Evolutionary conservation across 2,329 filamentous ascomycete genomes (phyloP), one percentile per base, ranked within the genome.

Genomic region (Raffaelea ambrosiae): DNA sequence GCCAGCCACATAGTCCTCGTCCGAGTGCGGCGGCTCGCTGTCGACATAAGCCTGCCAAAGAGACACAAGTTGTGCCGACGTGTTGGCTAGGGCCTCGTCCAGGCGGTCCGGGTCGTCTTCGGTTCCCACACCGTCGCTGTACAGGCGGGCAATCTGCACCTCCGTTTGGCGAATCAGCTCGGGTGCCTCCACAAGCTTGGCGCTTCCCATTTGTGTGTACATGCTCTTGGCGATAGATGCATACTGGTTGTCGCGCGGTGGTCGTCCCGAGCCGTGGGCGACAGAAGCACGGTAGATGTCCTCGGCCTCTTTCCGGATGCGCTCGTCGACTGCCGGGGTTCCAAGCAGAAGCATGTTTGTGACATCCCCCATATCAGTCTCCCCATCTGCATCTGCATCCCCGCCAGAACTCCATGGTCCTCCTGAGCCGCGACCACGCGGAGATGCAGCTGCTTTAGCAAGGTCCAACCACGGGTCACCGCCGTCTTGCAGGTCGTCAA

Each of bases 81-180:
- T 70, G 19, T 68, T 68, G n/a, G 74, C 70, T 31, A 84, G 63
- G 4, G 75, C 74, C 44, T 70, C 68, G 47, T 82, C 74, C 50
- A 84, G 65, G 52, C 71, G 73, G 48, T 76, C 74, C 13, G 71
- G 66, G 49, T 81, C 72, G 31, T 82, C 75, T 47, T 73, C 69
- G 4, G 71, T 63, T 18, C 75, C 76, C 14, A 81, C 71, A 1
- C 77, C 77, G 49, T 81, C 75, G 43, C 76, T 73, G 55, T 87
- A 86, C 18, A 90, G 68, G 46, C 72, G 72, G 44, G 73, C 73
- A 36, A 95, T 68, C 38, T 88, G 66, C 36, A 79, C 74, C 61
- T 96, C 90, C 11, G 86, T 94, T 43, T 78, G 73, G 31, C 94
- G 66, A 41, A 96, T 79, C 19, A 95, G 64, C 41, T 82, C 73